Percentiles rank a stretch among this genome's conserved stretches.
Conservation (phyloP, 192 early-diverging fungal genomes). For the Linnemannia schmuckeri region DNA sequence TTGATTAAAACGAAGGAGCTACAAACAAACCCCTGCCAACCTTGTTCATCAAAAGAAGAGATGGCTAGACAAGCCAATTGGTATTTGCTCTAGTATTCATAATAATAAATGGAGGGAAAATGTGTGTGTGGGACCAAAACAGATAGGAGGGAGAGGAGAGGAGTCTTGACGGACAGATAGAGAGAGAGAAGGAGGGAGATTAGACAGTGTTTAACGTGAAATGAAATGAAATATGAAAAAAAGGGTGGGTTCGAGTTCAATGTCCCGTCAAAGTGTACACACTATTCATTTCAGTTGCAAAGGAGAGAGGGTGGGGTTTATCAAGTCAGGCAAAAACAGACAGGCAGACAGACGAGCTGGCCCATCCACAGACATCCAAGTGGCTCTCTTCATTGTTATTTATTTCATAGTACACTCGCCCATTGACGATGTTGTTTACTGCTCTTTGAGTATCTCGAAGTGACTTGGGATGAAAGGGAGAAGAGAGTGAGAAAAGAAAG, state of each 20-base stretch:
- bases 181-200: neutral
- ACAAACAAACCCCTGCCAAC: too few relatives aligned
- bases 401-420: neutral
- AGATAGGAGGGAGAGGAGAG: neutral
- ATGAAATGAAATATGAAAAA: conserved; percentile 10
- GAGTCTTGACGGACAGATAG: neutral
- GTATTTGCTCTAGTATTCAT: too few relatives aligned
- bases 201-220: neutral
- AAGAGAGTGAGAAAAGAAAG: neutral
- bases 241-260: neutral
- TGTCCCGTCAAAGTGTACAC: conserved; percentile 1
- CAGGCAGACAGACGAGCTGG: neutral
- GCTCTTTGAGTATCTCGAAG: conserved; percentile 2
- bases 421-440: neutral
- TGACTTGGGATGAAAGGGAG: neutral
- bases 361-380: neutral
- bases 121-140: neutral
- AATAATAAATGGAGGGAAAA: neutral
- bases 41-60: too few relatives aligned
- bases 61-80: too few relatives aligned
- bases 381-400: neutral
- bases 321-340: neutral
- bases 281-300: neutral
- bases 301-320: neutral
- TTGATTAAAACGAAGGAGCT: neutral